phyloP scores from a whole-genome alignment of 1,284 basidiomycete genomes.

The Takashimella tepidaria region DNA sequence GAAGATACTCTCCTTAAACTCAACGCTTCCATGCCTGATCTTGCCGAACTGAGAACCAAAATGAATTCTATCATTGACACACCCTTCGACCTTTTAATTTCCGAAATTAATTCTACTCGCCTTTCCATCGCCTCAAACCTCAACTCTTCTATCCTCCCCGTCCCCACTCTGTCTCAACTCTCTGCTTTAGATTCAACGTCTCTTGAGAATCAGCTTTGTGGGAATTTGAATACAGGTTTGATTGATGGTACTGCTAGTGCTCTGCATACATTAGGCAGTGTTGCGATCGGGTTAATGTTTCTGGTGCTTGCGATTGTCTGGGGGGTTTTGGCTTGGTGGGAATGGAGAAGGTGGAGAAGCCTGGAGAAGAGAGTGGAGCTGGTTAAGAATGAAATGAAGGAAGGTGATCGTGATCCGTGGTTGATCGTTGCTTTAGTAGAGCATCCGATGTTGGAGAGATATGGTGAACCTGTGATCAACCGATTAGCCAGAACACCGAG shows the following conservation, averaged over 20 bases:
- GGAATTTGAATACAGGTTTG: slow-evolving; percentile 68
- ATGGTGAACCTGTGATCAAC: slow-evolving; percentile 22
- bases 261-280: slow-evolving; percentile 67
- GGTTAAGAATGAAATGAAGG: slow-evolving; percentile 34
- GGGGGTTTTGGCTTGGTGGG: slow-evolving; percentile 39
- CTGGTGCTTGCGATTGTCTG: slow-evolving; percentile 42
- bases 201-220: slow-evolving; percentile 54
- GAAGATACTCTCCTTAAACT: slow-evolving; percentile 65
- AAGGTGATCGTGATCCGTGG: slow-evolving; percentile 32
- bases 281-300: slow-evolving; percentile 65
- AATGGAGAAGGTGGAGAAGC: slow-evolving; percentile 43
- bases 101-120: slow-evolving; percentile 82
- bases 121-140: slow-evolving; percentile 57
- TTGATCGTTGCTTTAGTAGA: slow-evolving; percentile 42
- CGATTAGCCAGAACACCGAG: slow-evolving; percentile 17
- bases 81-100: slow-evolving; percentile 78
- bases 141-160: slow-evolving; percentile 64
- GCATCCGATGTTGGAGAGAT: slow-evolving; percentile 42
- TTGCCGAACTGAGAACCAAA: slow-evolving; percentile 66
- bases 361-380: slow-evolving; percentile 34
- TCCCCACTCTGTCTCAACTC: slow-evolving; percentile 51
- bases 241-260: slow-evolving; percentile 76
- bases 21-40: slow-evolving; percentile 74
- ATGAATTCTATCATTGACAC: slow-evolving; percentile 69
- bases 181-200: slow-evolving; percentile 17